Evolutionary conservation across 345 rosid genomes (phyloP).

Genomic region (Populus alba): DNA sequence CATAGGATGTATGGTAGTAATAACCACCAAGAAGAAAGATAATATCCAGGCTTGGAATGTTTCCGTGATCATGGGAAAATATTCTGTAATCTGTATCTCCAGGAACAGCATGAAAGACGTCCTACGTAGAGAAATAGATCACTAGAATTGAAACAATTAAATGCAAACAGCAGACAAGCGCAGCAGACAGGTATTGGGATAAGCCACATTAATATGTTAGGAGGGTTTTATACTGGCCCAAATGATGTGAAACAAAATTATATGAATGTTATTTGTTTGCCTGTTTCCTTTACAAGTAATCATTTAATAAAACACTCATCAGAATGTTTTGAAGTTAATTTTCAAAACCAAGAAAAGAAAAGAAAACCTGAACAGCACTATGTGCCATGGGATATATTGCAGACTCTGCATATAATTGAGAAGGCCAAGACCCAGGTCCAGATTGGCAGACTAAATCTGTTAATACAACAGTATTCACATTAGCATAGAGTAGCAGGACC

Average conservation of each 20-base stretch:
- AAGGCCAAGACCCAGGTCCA: constrained; percentile 96
- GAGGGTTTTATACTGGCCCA: not conserved
- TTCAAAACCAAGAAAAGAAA: constrained; percentile 9
- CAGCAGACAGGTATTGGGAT: not conserved
- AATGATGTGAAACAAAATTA: not conserved
- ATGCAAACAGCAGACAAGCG: not conserved
- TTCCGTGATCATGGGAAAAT: constrained; percentile 82
- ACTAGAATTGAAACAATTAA: not conserved
- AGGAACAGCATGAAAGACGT: constrained; percentile 84
- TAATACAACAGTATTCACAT: constrained; percentile 10
- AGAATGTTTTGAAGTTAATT: constrained; percentile 10
- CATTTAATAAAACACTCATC: constrained; percentile 7
- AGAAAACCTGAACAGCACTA: constrained; percentile 93
- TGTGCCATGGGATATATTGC: constrained; percentile 90
- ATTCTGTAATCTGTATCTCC: constrained; percentile 97
- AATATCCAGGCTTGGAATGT: constrained; percentile 93
- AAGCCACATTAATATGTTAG: not conserved
- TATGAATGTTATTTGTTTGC: not conserved
- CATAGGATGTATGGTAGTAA: constrained; percentile 94
- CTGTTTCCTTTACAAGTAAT: not conserved
- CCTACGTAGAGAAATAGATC: constrained; percentile 41
- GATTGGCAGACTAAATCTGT: constrained; percentile 98
- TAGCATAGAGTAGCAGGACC: not conserved
- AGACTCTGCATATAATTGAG: constrained; percentile 76
- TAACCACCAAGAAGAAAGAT: constrained; percentile 95